Evolutionary conservation across 495 filamentous ascomycete genomes (phyloP), one percentile per base, ranked within the genome.

Genomic region (Lophiostoma macrostomum): DNA sequence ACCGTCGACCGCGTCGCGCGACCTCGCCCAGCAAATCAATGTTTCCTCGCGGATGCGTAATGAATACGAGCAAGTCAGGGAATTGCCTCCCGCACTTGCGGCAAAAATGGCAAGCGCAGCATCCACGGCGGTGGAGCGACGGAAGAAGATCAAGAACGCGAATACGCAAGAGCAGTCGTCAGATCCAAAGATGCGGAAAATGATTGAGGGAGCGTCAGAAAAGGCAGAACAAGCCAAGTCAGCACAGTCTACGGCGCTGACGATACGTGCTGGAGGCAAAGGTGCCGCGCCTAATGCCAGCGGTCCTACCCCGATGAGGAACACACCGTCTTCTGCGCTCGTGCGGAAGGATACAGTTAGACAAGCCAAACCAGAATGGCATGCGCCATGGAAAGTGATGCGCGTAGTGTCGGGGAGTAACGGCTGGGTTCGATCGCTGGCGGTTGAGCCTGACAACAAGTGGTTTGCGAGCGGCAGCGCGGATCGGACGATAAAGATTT

Each of bases 401-500:
- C 34, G 34, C 7, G 22, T 42, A 42, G 81, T 97, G 55, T 90
- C 95, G 86, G 94, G 94, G 24, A 94, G 97, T 70, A 64, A 96
- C 61, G 94, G 94, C 29, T 99, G 94, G 94, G 94, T 99, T 52
- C 80, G 94, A 30, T 48, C 42, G n/a, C 40, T 98, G 64, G 88
- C 91, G 11, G 85, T 97, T 30, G 94, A 97, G 67, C 94, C 94
- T 1, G 87, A 88, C 61, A 99, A 99, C 69, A 80, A 95, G 71
- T 99, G 90, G 89, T 99, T 99, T 67, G 93, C 87, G 22, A 95
- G 89, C 65, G 94, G 94, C 46, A 90, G 90, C 18, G 94, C 91
- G 44, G 94, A 99, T 66, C 79, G 94, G 19, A 97, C 94, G 4
- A 96, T 99, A 69, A 99, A 99, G 72, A 95, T 99, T 53, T 99